phyloP scores from a whole-genome alignment of 2,329 filamentous ascomycete species.

The Camillea tinctor region DNA sequence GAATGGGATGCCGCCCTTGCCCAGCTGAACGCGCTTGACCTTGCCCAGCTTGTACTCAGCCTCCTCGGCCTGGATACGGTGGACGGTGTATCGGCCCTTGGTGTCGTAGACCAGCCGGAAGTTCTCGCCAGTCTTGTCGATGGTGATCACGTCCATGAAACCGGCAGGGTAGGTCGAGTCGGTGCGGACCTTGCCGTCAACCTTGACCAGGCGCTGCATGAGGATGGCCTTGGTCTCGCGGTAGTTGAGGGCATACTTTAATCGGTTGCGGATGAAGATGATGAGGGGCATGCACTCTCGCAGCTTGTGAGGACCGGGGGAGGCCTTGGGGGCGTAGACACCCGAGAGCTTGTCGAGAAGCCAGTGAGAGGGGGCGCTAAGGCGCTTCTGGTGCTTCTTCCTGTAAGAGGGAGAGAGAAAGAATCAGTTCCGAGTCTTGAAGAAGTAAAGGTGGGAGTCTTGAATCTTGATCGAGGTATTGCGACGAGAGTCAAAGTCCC shows the following conservation, averaged over 20 bases:
- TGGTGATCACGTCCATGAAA: slow-evolving; percentile 99
- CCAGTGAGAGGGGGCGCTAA: slow-evolving; percentile 99
- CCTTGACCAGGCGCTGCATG: slow-evolving; percentile 99
- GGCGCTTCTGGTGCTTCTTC: slow-evolving; percentile 99
- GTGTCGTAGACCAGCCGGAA: slow-evolving; percentile 99
- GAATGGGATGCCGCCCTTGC: slow-evolving; percentile 99
- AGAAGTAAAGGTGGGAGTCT: too few relatives aligned
- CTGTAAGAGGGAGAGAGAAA: slow-evolving; percentile 45
- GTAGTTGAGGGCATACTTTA: slow-evolving; percentile 99
- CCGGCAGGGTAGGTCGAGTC: slow-evolving; percentile 96
- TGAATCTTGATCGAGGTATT: not conserved
- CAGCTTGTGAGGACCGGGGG: slow-evolving; percentile 95
- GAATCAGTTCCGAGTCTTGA: slow-evolving; percentile 30
- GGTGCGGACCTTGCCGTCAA: slow-evolving; percentile 99
- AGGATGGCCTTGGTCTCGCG: slow-evolving; percentile 97
- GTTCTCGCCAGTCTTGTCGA: slow-evolving; percentile 99
- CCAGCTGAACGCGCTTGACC: slow-evolving; percentile 99
- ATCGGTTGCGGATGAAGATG: slow-evolving; percentile 93
- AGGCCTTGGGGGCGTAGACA: slow-evolving; percentile 71
- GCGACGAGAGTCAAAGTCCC: not conserved
- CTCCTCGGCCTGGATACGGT: slow-evolving; percentile 98
- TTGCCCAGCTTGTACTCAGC: slow-evolving; percentile 99
- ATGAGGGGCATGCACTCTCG: slow-evolving; percentile 98
- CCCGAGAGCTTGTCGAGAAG: slow-evolving; percentile 99
- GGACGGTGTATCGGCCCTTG: slow-evolving; percentile 99